A percentile compares a stretch with the other conserved stretches of the same genome.
phyloP scores from a whole-genome alignment of 169 alveolate species.

The Cyclospora cayetanensis region DNA sequence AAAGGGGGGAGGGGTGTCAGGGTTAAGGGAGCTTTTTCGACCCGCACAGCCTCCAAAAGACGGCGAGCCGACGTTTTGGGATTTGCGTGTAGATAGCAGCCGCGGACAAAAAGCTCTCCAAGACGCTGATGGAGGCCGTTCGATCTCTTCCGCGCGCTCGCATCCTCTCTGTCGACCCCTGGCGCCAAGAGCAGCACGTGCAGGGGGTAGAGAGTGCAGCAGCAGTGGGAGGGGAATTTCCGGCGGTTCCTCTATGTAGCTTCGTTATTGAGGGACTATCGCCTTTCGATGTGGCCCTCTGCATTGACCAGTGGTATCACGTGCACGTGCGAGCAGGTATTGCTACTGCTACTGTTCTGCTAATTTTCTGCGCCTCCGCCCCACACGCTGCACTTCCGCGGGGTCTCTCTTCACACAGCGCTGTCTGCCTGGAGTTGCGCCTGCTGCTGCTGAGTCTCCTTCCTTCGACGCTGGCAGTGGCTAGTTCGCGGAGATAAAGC shows the following conservation, averaged over 20 bases:
- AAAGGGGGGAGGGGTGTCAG: not conserved
- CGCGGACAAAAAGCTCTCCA: not conserved
- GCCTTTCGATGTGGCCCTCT: not conserved
- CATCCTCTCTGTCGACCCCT: not conserved
- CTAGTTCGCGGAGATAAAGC: no score
- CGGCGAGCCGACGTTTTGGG: not conserved
- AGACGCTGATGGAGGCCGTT: not conserved
- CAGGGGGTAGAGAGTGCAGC: not conserved
- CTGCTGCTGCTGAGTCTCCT: not conserved
- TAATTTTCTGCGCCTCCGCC: no score
- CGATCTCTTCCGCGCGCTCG: not conserved
- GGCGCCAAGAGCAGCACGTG: not conserved
- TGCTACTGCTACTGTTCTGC: not conserved
- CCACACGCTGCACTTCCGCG: no score
- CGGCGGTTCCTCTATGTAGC: not conserved
- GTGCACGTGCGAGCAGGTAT: not conserved
- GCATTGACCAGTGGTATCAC: not conserved
- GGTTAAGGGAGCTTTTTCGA: not conserved
- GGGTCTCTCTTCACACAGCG: no score
- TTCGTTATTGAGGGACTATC: not conserved
- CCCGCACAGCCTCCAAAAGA: not conserved
- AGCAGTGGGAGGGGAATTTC: not conserved
- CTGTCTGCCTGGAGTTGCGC: not conserved
- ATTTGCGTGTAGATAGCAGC: not conserved
- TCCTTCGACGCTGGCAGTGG: no score